Evolutionary conservation across 1,284 basidiomycete species (phyloP).

Genomic region (Puccinia hordei): DNA sequence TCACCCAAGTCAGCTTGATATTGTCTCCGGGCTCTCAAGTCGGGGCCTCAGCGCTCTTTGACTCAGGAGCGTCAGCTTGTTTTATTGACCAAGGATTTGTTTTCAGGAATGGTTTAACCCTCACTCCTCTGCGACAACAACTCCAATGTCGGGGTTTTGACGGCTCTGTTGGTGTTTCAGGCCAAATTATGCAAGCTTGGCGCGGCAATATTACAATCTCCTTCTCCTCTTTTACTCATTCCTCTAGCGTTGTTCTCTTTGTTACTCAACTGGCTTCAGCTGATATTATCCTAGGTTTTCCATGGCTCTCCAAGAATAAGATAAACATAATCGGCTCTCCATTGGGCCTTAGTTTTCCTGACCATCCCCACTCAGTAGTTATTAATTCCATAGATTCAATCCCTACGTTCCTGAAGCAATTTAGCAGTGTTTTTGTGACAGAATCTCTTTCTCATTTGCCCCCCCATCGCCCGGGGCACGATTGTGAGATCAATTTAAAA

Average conservation of each 20-base stretch:
- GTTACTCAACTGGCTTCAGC: not conserved
- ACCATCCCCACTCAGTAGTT: not conserved
- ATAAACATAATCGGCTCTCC: not conserved
- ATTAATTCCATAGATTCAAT: not conserved
- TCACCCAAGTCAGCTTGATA: too few relatives aligned
- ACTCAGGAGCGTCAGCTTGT: not conserved
- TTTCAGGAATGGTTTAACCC: too few relatives aligned
- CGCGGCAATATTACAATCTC: not conserved
- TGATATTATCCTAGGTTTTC: not conserved
- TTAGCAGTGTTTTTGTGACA: not conserved
- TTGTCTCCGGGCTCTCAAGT: too few relatives aligned
- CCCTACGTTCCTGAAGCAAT: not conserved
- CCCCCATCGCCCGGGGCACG: not conserved
- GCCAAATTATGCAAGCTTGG: not conserved
- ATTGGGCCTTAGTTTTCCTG: not conserved
- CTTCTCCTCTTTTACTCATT: not conserved
- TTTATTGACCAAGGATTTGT: not conserved
- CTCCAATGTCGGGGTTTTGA: not conserved
- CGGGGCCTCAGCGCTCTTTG: not conserved
- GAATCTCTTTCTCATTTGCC: not conserved
- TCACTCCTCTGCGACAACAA: too few relatives aligned
- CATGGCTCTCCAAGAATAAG: not conserved
- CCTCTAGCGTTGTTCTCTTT: not conserved
- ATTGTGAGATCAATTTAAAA: slow-evolving; percentile 1
- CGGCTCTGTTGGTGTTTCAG: not conserved